Conservation (phyloP, 1,284 basidiomycete genomes). For the Boletellus deceptivus region DNA sequence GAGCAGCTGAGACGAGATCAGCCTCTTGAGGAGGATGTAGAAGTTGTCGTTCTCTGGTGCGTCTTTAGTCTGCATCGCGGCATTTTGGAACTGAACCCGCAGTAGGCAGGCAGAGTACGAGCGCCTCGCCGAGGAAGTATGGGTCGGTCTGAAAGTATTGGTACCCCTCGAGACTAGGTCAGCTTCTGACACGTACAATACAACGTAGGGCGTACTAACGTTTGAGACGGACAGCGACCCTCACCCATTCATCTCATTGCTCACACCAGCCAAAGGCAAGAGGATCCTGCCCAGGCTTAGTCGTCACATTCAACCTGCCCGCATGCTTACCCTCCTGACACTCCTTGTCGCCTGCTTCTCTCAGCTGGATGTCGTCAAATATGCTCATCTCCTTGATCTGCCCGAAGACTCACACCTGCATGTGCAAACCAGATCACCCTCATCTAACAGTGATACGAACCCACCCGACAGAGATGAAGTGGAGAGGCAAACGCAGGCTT, state of each 20-base stretch:
- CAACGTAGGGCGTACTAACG: slow-evolving; percentile 3
- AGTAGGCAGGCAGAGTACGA: slow-evolving; percentile 62
- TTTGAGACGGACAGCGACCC: slow-evolving; percentile 59
- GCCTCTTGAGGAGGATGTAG: slow-evolving; percentile 60
- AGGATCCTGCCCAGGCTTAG: slow-evolving; percentile 86
- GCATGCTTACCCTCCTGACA: slow-evolving; percentile 85
- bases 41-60: slow-evolving; percentile 56
- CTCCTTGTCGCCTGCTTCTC: slow-evolving; percentile 93
- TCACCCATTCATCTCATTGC: slow-evolving; percentile 94
- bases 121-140: slow-evolving; percentile 69
- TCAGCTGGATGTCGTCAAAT: slow-evolving; percentile 86
- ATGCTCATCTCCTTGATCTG: slow-evolving; percentile 71
- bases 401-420: slow-evolving; percentile 48
- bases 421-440: slow-evolving; percentile 20
- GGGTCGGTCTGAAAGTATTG: slow-evolving; percentile 82
- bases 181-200: slow-evolving; percentile 10
- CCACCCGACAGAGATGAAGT: slow-evolving; percentile 63
- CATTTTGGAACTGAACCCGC: slow-evolving; percentile 3
- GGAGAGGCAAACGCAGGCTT: slow-evolving; percentile 87
- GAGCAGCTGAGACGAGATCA: slow-evolving; percentile 87
- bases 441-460: slow-evolving; percentile 15
- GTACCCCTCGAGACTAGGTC: slow-evolving; percentile 90
- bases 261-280: slow-evolving; percentile 91
- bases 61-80: slow-evolving; percentile 10
- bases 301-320: slow-evolving; percentile 79